Conservation (phyloP, 176 grass and related monocot species). For the Triticum turgidum region DNA sequence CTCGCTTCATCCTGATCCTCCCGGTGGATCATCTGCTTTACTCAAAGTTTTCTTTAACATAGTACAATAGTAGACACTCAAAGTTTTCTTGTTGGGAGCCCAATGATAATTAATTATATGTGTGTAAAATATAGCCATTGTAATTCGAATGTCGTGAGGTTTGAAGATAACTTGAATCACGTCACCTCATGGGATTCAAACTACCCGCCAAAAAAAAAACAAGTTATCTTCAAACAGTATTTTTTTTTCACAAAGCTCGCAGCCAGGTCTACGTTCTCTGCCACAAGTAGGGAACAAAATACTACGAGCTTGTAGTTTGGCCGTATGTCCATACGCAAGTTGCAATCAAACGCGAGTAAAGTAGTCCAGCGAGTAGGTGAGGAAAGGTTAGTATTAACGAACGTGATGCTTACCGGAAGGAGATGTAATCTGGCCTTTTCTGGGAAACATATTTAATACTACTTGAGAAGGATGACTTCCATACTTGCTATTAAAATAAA, state of each 20-base stretch:
- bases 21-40: no score
- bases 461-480: background rate
- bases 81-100: no score
- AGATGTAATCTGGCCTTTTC: background rate
- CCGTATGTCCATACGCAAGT: background rate
- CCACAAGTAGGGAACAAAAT: background rate
- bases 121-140: background rate
- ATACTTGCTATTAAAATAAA: background rate
- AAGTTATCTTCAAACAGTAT: background rate
- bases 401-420: background rate
- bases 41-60: no score
- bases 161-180: no score
- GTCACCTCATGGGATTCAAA: no score
- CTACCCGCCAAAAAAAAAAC: no score
- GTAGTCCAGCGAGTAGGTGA: background rate
- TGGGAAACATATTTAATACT: background rate
- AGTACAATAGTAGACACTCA: no score
- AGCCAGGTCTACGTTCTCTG: background rate
- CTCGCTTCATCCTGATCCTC: no score
- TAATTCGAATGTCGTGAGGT: background rate
- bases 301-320: background rate
- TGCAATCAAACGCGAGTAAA: background rate
- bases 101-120: background rate
- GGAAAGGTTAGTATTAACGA: conserved; percentile 27
- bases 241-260: background rate